Evolutionary conservation across 192 early-diverging fungal species (phyloP).

Genomic region (Lobosporangium transversale): DNA sequence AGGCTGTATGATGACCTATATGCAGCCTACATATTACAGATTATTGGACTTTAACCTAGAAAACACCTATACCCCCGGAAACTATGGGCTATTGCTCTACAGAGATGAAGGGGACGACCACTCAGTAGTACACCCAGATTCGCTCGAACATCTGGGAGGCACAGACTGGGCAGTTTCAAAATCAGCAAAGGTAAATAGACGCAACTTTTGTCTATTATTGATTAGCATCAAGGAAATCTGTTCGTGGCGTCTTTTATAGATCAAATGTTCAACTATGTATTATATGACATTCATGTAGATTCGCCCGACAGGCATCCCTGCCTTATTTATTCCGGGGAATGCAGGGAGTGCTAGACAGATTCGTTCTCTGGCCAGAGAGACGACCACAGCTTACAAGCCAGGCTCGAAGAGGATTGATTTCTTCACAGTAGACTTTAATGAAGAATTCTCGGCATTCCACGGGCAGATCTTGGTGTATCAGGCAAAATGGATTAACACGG

Average conservation of each 20-base stretch:
- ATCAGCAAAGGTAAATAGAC: constrained; percentile 22
- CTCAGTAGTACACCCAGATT: constrained; percentile 9
- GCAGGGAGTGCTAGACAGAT: constrained; percentile 94
- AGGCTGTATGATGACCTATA: constrained; percentile 63
- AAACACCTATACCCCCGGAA: constrained; percentile 69
- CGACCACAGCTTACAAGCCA: constrained; percentile 65
- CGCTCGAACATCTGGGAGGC: constrained; percentile 12
- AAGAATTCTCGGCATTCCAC: constrained; percentile 93
- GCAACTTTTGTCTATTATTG: not conserved
- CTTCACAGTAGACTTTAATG: constrained; percentile 82
- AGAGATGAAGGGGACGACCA: constrained; percentile 66
- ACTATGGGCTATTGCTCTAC: constrained; percentile 84
- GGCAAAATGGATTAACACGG: constrained; percentile 85
- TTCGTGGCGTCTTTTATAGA: too few species aligned
- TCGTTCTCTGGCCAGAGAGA: constrained; percentile 82
- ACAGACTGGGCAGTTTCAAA: constrained; percentile 16
- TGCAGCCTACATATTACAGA: constrained; percentile 63
- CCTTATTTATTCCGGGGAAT: constrained; percentile 95
- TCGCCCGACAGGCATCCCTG: constrained; percentile 78
- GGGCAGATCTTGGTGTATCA: constrained; percentile 85
- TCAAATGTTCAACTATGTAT: too few species aligned
- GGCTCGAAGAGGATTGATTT: constrained; percentile 61
- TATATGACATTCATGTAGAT: too few species aligned
- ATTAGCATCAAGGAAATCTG: too few species aligned
- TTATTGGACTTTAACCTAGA: constrained; percentile 61